These are phyloP conservation scores for Samsoniella hepiali DNA, from an alignment of 2,329 filamentous ascomycete species.

Conservation along the genomic window DNA sequence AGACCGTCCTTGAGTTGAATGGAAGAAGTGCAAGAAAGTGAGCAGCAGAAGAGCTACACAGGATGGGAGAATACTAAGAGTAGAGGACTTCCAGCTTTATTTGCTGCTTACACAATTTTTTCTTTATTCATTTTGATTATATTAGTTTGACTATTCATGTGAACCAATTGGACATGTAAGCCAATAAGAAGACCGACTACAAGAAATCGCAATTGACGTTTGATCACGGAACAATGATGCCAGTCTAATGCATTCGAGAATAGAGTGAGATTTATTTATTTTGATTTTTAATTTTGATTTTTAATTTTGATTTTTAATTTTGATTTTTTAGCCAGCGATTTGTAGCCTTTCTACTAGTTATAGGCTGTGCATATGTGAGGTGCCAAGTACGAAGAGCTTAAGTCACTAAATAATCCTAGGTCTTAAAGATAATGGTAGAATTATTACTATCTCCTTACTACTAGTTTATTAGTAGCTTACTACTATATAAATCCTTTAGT, in stretches of 20 bases:
- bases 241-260: constrained; percentile 7
- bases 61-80: background rate
- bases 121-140: background rate
- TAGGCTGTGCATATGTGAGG: constrained; percentile 7
- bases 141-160: constrained; percentile 6
- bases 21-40: background rate
- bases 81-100: constrained; percentile 1
- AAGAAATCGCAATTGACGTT: constrained; percentile 10
- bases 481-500: no score
- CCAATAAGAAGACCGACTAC: constrained; percentile 1
- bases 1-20: background rate
- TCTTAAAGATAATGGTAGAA: no score
- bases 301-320: no score
- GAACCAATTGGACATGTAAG: constrained; percentile 1
- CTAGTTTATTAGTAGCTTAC: no score
- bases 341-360: constrained; percentile 9
- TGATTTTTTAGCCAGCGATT: constrained; percentile 3
- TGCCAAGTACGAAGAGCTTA: no score
- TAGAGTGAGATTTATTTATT: constrained; percentile 11
- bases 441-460: no score
- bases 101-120: background rate
- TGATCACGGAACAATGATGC: background rate
- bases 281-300: constrained; percentile 5
- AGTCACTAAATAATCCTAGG: no score
- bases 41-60: constrained; percentile 2